phyloP scores from a whole-genome alignment of 2,329 filamentous ascomycete genomes.

The Eutypella sp. region DNA sequence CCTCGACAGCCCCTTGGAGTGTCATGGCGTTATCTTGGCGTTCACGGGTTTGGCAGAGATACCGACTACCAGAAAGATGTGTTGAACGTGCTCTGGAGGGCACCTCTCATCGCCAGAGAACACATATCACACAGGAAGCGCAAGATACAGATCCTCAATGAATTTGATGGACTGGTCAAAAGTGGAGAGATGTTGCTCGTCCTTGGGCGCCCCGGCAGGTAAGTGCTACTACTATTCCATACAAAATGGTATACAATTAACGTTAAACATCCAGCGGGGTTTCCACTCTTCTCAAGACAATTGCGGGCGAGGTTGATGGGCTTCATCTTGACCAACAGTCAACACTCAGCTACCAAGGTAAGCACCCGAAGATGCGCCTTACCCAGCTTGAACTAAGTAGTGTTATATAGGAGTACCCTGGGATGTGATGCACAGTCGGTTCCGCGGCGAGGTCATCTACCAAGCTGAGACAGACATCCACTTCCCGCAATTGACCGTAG shows the following conservation, averaged over 20 bases:
- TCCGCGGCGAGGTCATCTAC: constrained; percentile 55
- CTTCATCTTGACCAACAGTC: constrained; percentile 40
- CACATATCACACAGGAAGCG: constrained; percentile 18
- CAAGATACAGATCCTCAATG: constrained; percentile 44
- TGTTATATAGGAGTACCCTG: constrained; percentile 18
- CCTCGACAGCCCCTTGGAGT: constrained; percentile 33
- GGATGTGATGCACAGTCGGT: constrained; percentile 36
- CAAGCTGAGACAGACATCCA: constrained; percentile 61
- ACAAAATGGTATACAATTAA: not conserved
- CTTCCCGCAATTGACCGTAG: constrained; percentile 61
- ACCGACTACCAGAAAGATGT: constrained; percentile 32
- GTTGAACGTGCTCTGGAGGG: constrained; percentile 22
- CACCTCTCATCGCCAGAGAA: constrained; percentile 14
- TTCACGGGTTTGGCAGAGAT: constrained; percentile 31
- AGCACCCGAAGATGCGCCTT: not conserved
- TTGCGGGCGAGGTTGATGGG: constrained; percentile 48
- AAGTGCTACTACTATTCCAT: constrained; percentile 36
- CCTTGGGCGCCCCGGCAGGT: constrained; percentile 37
- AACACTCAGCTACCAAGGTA: constrained; percentile 48
- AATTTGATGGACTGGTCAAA: constrained; percentile 48
- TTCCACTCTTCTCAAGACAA: constrained; percentile 52
- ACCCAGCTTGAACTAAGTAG: not conserved
- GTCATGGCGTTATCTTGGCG: constrained; percentile 33
- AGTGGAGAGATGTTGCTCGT: constrained; percentile 48
- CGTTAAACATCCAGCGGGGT: constrained; percentile 35